Evolutionary conservation across 169 alveolate genomes (phyloP).

Genomic region (Eimeria nieschulzi): DNA sequence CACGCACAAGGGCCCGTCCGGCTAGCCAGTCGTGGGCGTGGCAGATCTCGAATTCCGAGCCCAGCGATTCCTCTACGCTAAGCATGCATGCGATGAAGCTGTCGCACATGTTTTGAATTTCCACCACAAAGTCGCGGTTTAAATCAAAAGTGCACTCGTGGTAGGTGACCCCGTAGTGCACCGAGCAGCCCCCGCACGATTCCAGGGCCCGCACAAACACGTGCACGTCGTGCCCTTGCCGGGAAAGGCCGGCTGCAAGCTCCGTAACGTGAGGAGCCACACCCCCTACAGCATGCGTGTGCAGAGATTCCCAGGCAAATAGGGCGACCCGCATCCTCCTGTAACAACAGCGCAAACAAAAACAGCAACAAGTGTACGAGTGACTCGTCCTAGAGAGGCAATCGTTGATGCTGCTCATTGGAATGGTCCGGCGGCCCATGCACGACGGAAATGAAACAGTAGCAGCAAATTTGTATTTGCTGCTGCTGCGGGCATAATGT

Average conservation of each 20-base stretch:
- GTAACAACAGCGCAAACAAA: neutral
- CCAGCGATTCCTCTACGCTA: slow-evolving; percentile 72
- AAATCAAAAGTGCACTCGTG: slow-evolving; percentile 81
- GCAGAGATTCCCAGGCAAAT: slow-evolving; percentile 85
- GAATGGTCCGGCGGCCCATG: too few relatives aligned
- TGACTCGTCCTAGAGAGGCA: too few relatives aligned
- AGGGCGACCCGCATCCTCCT: slow-evolving; percentile 80
- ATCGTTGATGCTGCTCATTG: too few relatives aligned
- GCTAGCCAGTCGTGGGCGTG: slow-evolving; percentile 88
- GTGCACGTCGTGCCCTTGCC: slow-evolving; percentile 85
- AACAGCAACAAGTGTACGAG: neutral
- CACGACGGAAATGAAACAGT: too few relatives aligned
- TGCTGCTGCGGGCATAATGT: too few relatives aligned
- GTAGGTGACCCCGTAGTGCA: slow-evolving; percentile 79
- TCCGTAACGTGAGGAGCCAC: slow-evolving; percentile 85
- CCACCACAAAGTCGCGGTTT: slow-evolving; percentile 82
- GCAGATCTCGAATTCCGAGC: slow-evolving; percentile 80
- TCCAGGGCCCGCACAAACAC: slow-evolving; percentile 81
- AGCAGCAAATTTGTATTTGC: too few relatives aligned
- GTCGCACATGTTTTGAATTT: slow-evolving; percentile 84
- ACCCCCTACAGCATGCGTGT: slow-evolving; percentile 84
- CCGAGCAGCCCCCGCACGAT: slow-evolving; percentile 71
- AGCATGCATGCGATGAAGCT: slow-evolving; percentile 80
- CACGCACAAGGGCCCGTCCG: slow-evolving; percentile 80
- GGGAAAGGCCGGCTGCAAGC: slow-evolving; percentile 82